These are phyloP conservation scores for Aspergillus tamarii DNA, from an alignment of 2,329 filamentous ascomycete species.

Conservation along the genomic window DNA sequence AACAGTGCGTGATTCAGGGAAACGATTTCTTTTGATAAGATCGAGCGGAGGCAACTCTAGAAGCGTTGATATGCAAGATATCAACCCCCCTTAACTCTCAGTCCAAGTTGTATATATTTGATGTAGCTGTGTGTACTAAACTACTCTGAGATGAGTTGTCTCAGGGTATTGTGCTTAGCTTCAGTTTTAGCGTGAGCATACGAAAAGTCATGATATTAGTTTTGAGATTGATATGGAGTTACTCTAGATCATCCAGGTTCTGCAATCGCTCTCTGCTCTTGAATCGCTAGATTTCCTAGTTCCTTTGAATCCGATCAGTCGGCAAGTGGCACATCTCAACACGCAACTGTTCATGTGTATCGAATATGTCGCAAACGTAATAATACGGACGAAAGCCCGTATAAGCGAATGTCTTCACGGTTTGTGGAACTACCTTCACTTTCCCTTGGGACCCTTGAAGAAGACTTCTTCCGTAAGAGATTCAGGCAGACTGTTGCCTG, in stretches of 20 bases:
- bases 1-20: not conserved
- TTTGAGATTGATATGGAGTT: not conserved
- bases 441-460: not conserved
- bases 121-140: not conserved
- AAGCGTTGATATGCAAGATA: slow-evolving; percentile 2
- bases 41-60: slow-evolving; percentile 1
- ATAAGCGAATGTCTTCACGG: not conserved
- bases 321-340: not conserved
- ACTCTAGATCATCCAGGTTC: not conserved
- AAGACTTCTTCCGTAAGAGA: not conserved
- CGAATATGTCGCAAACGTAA: not conserved
- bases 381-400: not conserved
- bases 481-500: not conserved
- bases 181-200: not conserved
- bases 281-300: not conserved
- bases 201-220: not conserved
- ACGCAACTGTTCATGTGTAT: not conserved
- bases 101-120: not conserved
- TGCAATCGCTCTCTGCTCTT: not conserved
- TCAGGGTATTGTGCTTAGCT: not conserved
- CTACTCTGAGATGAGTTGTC: not conserved
- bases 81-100: not conserved
- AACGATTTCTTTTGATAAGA: not conserved
- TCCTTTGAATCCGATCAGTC: not conserved
- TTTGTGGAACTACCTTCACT: not conserved